These are phyloP conservation scores for Rhizoclosmatium sp. DNA, from an alignment of 192 early-diverging fungal species.

Conservation along the genomic window DNA sequence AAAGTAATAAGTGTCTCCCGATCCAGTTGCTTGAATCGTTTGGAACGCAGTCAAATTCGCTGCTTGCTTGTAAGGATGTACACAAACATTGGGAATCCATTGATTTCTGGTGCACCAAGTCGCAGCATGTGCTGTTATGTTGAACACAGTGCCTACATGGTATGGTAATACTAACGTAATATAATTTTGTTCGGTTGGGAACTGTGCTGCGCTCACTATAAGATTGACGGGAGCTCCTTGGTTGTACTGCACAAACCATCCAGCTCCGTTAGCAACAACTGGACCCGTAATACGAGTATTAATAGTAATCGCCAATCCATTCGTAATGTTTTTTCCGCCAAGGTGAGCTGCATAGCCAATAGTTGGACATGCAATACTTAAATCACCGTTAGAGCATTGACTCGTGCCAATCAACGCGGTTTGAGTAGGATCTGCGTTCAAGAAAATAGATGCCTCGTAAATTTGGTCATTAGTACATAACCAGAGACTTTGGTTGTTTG, in stretches of 20 bases:
- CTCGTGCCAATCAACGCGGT: slow-evolving; percentile 26
- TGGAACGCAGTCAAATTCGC: slow-evolving; percentile 17
- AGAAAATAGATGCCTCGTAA: not conserved
- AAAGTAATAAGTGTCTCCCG: not conserved
- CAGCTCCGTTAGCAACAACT: not conserved
- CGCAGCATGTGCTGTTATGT: slow-evolving; percentile 25
- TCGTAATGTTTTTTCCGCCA: not conserved
- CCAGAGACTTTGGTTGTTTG: not conserved
- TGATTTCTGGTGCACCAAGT: slow-evolving; percentile 23
- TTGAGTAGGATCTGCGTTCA: not conserved
- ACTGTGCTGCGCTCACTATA: not conserved
- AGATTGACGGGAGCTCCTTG: not conserved
- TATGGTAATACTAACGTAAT: slow-evolving; percentile 33
- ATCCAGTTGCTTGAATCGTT: not conserved
- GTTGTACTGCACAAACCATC: slow-evolving; percentile 1
- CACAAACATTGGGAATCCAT: slow-evolving; percentile 7
- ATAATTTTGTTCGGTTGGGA: not conserved
- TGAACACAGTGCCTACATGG: slow-evolving; percentile 34
- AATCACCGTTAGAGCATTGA: slow-evolving; percentile 27
- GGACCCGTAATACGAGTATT: not conserved
- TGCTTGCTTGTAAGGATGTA: slow-evolving; percentile 24
- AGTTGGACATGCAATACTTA: slow-evolving; percentile 31
- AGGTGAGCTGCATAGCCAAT: slow-evolving; percentile 22
- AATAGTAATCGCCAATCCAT: not conserved
- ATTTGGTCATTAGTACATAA: not conserved